A percentile compares a stretch with the other conserved stretches of the same genome.
Conservation (phyloP, 768 basidiomycete genomes). For the Pisolithus microcarpus region DNA sequence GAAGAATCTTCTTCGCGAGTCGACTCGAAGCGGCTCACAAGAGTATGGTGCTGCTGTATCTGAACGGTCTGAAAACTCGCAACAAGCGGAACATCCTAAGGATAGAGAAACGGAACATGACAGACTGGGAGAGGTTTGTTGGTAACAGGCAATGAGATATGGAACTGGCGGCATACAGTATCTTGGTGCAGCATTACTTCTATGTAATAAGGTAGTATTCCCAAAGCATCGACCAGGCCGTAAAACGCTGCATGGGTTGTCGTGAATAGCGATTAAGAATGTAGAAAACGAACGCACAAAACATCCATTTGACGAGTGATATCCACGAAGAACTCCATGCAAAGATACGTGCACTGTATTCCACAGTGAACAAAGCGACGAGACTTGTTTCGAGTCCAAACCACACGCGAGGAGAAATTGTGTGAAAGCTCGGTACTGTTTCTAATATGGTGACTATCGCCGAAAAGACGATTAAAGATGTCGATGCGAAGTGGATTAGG, state of each 20-base stretch:
- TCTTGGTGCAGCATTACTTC: constrained; percentile 80
- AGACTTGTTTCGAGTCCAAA: constrained; percentile 84
- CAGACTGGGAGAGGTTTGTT: constrained; percentile 42
- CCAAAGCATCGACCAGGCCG: constrained; percentile 77
- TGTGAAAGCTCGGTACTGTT: constrained; percentile 71
- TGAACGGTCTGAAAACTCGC: constrained; percentile 86
- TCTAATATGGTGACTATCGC: constrained; percentile 74
- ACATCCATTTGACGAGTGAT: constrained; percentile 54
- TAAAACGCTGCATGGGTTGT: constrained; percentile 53
- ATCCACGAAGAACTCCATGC: constrained; percentile 72
- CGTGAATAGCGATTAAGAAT: neutral
- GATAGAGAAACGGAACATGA: constrained; percentile 86
- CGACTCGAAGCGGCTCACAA: constrained; percentile 41
- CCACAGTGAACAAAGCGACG: constrained; percentile 80
- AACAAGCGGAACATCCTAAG: constrained; percentile 83
- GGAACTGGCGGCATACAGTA: constrained; percentile 47
- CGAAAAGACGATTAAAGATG: constrained; percentile 64
- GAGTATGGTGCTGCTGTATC: constrained; percentile 75
- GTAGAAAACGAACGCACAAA: constrained; percentile 41
- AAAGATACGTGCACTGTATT: constrained; percentile 64
- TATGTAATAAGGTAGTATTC: constrained; percentile 85
- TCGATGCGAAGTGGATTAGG: constrained; percentile 62
- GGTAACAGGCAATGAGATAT: neutral
- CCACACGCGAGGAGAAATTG: constrained; percentile 62
- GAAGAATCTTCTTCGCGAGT: neutral